phyloP scores from a whole-genome alignment of 805 yeast genomes.

The Pichia insulana region DNA sequence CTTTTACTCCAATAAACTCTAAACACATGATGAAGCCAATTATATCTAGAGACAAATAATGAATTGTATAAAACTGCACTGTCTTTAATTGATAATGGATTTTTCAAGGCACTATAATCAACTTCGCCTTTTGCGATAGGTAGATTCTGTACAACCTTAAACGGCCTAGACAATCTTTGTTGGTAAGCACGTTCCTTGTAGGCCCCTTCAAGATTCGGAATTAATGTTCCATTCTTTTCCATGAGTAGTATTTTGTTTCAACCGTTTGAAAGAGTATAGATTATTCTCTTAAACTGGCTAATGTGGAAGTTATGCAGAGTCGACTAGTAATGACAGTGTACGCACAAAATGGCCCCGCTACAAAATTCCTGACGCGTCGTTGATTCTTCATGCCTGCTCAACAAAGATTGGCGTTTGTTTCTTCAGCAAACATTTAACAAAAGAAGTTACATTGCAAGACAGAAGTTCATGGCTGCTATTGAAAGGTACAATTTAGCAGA shows the following conservation, averaged over 20 bases:
- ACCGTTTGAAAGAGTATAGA: too few relatives aligned
- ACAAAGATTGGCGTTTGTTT: too few relatives aligned
- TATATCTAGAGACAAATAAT: conserved; percentile 60
- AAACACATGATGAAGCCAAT: conserved; percentile 64
- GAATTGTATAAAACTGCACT: conserved; percentile 67
- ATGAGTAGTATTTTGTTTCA: neutral
- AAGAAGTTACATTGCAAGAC: too few relatives aligned
- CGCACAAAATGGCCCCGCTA: too few relatives aligned
- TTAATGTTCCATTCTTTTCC: conserved; percentile 13
- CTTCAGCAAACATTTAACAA: too few relatives aligned
- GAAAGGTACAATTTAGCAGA: conserved; percentile 2
- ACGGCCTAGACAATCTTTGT: conserved; percentile 42
- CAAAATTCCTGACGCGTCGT: too few relatives aligned
- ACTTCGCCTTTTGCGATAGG: conserved; percentile 51
- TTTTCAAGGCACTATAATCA: conserved; percentile 50
- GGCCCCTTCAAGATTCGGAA: conserved; percentile 24
- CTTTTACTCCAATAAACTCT: conserved; percentile 60
- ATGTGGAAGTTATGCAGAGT: too few relatives aligned
- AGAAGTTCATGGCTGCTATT: neutral
- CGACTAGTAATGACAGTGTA: too few relatives aligned
- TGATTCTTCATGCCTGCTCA: too few relatives aligned
- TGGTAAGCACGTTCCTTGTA: conserved; percentile 23
- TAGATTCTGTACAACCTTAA: conserved; percentile 51
- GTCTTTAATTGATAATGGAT: conserved; percentile 64
- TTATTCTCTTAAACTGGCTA: too few relatives aligned